Evolutionary conservation across 1,139 yeast genomes (phyloP).

Genomic region (Candida gigantensis): DNA sequence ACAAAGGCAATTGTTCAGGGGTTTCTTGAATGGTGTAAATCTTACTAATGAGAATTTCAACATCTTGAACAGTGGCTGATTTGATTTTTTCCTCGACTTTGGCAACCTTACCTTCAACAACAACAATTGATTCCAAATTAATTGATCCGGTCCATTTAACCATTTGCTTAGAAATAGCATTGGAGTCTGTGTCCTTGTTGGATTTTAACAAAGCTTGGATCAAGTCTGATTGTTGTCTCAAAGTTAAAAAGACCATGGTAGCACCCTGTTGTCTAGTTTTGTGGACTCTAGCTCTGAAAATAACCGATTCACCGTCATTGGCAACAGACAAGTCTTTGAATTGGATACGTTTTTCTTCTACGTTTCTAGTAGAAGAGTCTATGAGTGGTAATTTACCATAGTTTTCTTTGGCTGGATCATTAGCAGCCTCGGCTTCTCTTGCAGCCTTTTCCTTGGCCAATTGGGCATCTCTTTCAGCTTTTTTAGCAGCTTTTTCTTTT

Average conservation of each 20-base stretch:
- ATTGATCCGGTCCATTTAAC: slow-evolving; percentile 92
- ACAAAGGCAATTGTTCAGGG: slow-evolving; percentile 89
- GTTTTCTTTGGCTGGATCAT: slow-evolving; percentile 81
- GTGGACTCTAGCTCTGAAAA: slow-evolving; percentile 92
- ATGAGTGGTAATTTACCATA: slow-evolving; percentile 89
- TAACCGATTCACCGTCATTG: slow-evolving; percentile 76
- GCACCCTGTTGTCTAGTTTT: slow-evolving; percentile 95
- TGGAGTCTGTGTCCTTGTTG: slow-evolving; percentile 54
- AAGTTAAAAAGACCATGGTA: slow-evolving; percentile 84
- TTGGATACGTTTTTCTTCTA: slow-evolving; percentile 51
- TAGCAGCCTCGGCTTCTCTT: slow-evolving; percentile 66
- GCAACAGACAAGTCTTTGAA: slow-evolving; percentile 58
- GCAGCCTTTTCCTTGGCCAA: slow-evolving; percentile 86
- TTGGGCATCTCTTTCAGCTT: slow-evolving; percentile 90
- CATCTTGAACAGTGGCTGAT: slow-evolving; percentile 89
- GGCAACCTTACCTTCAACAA: slow-evolving; percentile 81
- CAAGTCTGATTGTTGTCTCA: slow-evolving; percentile 84
- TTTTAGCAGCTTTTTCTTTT: slow-evolving; percentile 87
- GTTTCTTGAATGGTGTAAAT: slow-evolving; percentile 81
- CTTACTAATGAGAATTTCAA: slow-evolving; percentile 76
- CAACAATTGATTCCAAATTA: slow-evolving; percentile 85
- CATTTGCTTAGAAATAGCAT: slow-evolving; percentile 85
- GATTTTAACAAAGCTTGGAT: slow-evolving; percentile 84
- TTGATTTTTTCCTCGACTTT: slow-evolving; percentile 87
- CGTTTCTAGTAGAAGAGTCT: slow-evolving; percentile 72